phyloP scores from a whole-genome alignment of 441 rosid genomes.

The Pelargonium cotyledonis region DNA sequence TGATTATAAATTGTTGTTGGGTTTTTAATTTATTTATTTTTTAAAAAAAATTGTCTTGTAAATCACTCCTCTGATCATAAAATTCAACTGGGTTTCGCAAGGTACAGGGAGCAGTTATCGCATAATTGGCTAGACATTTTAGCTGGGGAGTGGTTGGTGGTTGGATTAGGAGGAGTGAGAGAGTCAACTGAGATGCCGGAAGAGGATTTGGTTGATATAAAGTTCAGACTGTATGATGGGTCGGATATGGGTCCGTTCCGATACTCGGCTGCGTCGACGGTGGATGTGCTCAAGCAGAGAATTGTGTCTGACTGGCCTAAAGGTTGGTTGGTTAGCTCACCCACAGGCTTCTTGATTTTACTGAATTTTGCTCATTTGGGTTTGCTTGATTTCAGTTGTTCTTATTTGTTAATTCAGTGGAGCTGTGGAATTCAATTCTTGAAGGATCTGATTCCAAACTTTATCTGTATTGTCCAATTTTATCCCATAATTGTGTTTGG shows the following conservation, averaged over 20 bases:
- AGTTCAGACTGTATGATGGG: slow-evolving; percentile 85
- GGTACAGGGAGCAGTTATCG: neutral
- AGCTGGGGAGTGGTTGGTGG: slow-evolving; percentile 18
- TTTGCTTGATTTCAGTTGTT: neutral
- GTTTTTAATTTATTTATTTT: neutral
- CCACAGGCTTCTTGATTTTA: slow-evolving; percentile 9
- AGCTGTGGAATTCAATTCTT: neutral
- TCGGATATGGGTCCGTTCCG: slow-evolving; percentile 90
- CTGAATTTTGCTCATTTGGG: neutral
- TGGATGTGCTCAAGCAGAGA: slow-evolving; percentile 78
- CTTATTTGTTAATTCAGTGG: neutral
- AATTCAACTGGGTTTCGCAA: neutral
- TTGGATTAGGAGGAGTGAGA: slow-evolving; percentile 18
- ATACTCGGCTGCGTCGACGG: slow-evolving; percentile 71
- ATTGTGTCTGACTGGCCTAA: slow-evolving; percentile 93
- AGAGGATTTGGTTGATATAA: slow-evolving; percentile 72
- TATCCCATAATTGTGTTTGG: too few species aligned
- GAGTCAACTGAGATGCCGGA: slow-evolving; percentile 62
- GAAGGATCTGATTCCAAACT: neutral
- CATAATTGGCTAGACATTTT: neutral
- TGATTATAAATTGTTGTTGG: neutral
- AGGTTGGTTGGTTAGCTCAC: slow-evolving; percentile 35
- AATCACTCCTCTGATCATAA: neutral
- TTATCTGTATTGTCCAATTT: too few species aligned
- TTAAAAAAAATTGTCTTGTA: neutral